phyloP scores from a whole-genome alignment of 2,329 filamentous ascomycete species.

The Macrophomina pseudophaseolina region DNA sequence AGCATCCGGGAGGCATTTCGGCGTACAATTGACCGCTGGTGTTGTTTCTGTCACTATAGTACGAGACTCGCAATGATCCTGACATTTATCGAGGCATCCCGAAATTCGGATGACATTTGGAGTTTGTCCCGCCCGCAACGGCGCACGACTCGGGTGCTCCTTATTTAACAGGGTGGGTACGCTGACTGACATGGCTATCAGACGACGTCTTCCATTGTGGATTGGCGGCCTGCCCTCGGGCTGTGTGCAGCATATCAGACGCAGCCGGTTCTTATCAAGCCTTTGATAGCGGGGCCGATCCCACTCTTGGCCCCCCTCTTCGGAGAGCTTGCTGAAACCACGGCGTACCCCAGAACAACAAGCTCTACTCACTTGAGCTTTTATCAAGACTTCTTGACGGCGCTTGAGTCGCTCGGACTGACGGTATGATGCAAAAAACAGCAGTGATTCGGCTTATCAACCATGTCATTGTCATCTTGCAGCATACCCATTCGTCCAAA shows the following conservation, averaged over 20 bases:
- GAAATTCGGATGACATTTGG: slow-evolving; percentile 4
- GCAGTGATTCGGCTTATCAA: not conserved
- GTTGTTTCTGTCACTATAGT: not conserved
- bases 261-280: slow-evolving; percentile 12
- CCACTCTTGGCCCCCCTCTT: slow-evolving; percentile 7
- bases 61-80: not conserved
- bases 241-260: slow-evolving; percentile 18
- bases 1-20: not conserved
- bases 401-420: not conserved
- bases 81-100: slow-evolving; percentile 3
- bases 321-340: slow-evolving; percentile 10
- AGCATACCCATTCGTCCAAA: not conserved
- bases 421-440: not conserved
- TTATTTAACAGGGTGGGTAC: not conserved
- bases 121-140: not conserved
- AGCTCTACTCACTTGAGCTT: not conserved
- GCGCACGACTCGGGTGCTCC: not conserved
- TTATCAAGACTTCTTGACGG: not conserved
- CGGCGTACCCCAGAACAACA: not conserved
- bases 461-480: not conserved
- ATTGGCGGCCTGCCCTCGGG: not conserved
- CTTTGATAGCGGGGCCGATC: slow-evolving; percentile 10
- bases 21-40: slow-evolving; percentile 3
- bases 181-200: slow-evolving; percentile 9
- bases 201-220: not conserved